Conservation (phyloP, 1,284 basidiomycete genomes). For the Butyriboletus regius region DNA sequence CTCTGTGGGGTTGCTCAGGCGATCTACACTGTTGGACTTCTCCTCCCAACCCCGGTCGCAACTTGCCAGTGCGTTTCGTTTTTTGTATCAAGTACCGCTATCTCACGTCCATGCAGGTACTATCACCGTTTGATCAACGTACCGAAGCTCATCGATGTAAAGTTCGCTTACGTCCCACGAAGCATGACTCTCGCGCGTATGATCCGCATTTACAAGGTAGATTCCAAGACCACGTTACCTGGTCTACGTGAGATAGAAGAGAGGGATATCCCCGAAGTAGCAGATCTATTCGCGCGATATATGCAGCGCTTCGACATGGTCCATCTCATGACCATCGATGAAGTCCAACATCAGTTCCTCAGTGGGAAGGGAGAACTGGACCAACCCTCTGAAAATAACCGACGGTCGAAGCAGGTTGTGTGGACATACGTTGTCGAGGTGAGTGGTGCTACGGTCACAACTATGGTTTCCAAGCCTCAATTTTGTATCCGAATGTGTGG, state of each 20-base stretch:
- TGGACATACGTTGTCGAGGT: constrained; percentile 98
- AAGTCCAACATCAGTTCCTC: constrained; percentile 81
- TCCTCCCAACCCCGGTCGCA: constrained; percentile 84
- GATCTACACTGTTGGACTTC: constrained; percentile 89
- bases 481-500: neutral
- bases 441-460: constrained; percentile 16
- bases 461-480: neutral
- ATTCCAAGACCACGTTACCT: constrained; percentile 44
- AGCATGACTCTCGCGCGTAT: constrained; percentile 81
- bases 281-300: constrained; percentile 70
- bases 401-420: constrained; percentile 75
- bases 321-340: constrained; percentile 72
- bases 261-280: constrained; percentile 68
- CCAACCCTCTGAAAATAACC: constrained; percentile 42
- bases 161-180: constrained; percentile 81
- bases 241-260: constrained; percentile 86
- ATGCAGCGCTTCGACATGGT: constrained; percentile 82
- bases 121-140: constrained; percentile 91
- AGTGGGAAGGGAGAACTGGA: constrained; percentile 72
- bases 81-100: neutral
- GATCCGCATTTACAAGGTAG: constrained; percentile 67
- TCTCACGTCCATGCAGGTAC: constrained; percentile 50
- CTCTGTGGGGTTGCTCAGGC: constrained; percentile 91
- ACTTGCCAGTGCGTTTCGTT: constrained; percentile 58
- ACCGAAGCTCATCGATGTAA: constrained; percentile 83